Conservation (phyloP, 192 early-diverging fungal species). For the Backusella psychrophila region DNA sequence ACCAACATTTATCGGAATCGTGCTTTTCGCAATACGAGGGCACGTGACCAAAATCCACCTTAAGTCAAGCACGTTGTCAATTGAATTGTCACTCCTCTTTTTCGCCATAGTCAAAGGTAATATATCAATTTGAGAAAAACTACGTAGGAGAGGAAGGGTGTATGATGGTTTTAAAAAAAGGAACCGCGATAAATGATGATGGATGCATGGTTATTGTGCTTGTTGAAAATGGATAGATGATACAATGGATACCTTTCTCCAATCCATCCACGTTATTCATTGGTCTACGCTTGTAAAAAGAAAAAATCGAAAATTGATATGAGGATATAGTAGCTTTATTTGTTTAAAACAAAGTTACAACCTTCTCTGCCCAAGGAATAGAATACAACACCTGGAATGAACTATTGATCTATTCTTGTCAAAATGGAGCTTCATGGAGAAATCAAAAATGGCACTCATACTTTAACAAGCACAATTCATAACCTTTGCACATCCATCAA, state of each 20-base stretch:
- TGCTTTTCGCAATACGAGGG: neutral
- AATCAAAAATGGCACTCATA: neutral
- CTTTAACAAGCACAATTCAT: neutral
- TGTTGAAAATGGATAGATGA: neutral
- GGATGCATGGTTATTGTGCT: neutral
- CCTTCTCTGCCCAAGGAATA: too few species aligned
- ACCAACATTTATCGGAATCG: neutral
- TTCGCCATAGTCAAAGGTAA: constrained; percentile 24
- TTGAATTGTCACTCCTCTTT: constrained; percentile 18
- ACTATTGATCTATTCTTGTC: neutral
- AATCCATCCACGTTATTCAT: neutral
- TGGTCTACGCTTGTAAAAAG: neutral
- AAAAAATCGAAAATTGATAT: neutral
- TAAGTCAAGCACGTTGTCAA: neutral
- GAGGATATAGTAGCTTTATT: neutral
- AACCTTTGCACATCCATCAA: neutral
- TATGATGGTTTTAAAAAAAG: neutral
- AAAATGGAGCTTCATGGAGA: neutral
- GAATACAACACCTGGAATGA: neutral
- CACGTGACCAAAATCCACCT: neutral
- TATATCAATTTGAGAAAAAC: neutral
- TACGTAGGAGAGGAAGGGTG: neutral
- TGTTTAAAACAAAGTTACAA: neutral
- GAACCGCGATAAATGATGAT: neutral
- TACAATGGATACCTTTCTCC: neutral